phyloP scores from a whole-genome alignment of 495 filamentous ascomycete species.

The Tuber magnatum region DNA sequence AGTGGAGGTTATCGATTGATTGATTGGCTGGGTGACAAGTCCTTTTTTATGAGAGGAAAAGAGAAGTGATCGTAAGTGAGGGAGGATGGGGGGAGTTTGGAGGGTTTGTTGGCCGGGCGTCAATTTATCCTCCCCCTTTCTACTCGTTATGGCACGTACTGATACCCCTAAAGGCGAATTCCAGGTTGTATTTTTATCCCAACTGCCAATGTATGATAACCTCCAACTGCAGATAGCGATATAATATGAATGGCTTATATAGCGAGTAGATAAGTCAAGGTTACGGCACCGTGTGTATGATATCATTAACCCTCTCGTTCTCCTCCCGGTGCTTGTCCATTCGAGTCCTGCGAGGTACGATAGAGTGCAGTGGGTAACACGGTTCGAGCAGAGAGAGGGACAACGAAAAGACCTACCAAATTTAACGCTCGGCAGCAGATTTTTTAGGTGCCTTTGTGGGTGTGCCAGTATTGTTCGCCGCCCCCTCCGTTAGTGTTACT shows the following conservation, averaged over 20 bases:
- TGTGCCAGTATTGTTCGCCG: neutral
- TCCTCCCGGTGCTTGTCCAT: neutral
- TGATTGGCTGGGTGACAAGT: neutral
- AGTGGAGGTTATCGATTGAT: neutral
- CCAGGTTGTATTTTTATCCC: neutral
- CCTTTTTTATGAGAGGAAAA: neutral
- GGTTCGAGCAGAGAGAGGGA: neutral
- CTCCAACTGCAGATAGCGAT: neutral
- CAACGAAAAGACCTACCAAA: neutral
- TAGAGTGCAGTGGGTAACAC: neutral
- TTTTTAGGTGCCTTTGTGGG: no score
- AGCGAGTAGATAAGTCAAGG: neutral
- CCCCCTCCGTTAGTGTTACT: neutral
- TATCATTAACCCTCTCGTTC: neutral
- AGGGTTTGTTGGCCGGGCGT: neutral
- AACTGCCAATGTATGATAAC: neutral
- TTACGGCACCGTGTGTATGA: neutral
- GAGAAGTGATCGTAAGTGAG: neutral
- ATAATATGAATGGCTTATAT: neutral
- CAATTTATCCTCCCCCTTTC: neutral
- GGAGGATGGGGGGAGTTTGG: neutral
- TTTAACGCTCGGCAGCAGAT: neutral
- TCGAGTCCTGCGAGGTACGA: neutral
- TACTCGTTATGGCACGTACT: neutral
- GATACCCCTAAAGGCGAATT: neutral